A percentile compares a stretch with the other conserved stretches of the same genome.
These are phyloP conservation scores for Colletotrichum acutatum DNA, from an alignment of 2,329 filamentous ascomycete genomes.

Conservation along the genomic window DNA sequence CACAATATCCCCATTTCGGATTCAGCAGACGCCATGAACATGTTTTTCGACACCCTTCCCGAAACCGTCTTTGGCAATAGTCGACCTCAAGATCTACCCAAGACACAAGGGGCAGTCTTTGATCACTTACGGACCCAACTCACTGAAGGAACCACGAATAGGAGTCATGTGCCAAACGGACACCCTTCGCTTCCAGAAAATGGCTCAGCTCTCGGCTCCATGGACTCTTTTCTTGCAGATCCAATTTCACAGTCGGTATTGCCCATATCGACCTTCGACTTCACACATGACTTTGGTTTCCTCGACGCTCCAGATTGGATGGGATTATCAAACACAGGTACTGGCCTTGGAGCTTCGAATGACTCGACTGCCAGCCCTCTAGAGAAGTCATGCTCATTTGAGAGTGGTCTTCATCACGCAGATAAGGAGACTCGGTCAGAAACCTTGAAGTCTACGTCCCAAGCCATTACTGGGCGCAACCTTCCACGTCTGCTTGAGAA, in stretches of 20 bases:
- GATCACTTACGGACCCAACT: neutral
- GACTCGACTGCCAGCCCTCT: neutral
- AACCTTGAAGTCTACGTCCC: neutral
- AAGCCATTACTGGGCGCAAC: neutral
- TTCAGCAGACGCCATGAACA: neutral
- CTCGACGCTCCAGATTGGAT: neutral
- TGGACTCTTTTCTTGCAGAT: neutral
- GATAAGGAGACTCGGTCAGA: neutral
- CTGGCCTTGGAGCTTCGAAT: neutral
- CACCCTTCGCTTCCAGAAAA: neutral
- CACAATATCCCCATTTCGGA: neutral
- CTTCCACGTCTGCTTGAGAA: neutral
- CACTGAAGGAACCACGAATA: neutral
- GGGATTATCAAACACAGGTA: neutral
- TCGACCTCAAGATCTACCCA: too few relatives aligned
- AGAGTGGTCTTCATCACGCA: neutral
- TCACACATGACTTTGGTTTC: neutral
- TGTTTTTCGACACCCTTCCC: neutral
- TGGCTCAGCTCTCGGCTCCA: neutral
- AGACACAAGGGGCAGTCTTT: neutral
- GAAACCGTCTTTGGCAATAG: neutral
- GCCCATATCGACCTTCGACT: neutral
- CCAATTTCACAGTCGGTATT: neutral
- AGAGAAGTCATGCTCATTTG: neutral
- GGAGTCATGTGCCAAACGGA: neutral